A percentile compares a stretch with the other conserved stretches of the same genome.
Conservation (phyloP, 805 yeast species). For the Nakazawaea anatomiae region DNA sequence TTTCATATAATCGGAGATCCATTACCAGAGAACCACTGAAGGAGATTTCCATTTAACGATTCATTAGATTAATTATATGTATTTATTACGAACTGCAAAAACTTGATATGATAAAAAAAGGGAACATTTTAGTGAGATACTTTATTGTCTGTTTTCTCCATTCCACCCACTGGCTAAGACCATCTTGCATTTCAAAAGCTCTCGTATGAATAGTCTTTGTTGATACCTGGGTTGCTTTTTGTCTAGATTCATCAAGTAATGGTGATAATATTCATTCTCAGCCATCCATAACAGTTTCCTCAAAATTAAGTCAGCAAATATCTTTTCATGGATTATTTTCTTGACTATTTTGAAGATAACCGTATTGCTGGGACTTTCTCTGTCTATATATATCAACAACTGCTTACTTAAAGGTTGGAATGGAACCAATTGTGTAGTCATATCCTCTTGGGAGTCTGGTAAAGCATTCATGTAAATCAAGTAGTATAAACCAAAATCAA, state of each 20-base stretch:
- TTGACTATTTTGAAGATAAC: not conserved
- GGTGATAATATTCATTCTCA: not conserved
- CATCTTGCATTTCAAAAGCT: not conserved
- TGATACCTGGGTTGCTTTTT: not conserved
- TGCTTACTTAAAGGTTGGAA: not conserved
- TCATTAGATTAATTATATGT: too few species aligned
- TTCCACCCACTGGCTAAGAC: not conserved
- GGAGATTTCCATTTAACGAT: not conserved
- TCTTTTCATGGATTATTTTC: not conserved
- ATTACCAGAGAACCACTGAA: constrained; percentile 6
- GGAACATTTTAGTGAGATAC: too few species aligned
- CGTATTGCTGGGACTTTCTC: not conserved
- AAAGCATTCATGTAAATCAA: not conserved
- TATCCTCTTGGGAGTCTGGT: not conserved
- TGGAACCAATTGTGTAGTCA: too few species aligned
- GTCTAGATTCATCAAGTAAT: not conserved
- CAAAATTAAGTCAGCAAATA: not conserved
- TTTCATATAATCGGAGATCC: constrained; percentile 40
- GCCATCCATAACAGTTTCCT: constrained; percentile 1
- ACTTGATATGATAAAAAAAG: not conserved
- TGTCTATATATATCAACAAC: not conserved
- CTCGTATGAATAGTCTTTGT: not conserved
- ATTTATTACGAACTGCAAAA: too few species aligned
- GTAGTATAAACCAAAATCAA: not conserved
- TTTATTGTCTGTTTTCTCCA: not conserved